Evolutionary conservation across 2,329 filamentous ascomycete species (phyloP).

Genomic region (Botrytis sinoallii): DNA sequence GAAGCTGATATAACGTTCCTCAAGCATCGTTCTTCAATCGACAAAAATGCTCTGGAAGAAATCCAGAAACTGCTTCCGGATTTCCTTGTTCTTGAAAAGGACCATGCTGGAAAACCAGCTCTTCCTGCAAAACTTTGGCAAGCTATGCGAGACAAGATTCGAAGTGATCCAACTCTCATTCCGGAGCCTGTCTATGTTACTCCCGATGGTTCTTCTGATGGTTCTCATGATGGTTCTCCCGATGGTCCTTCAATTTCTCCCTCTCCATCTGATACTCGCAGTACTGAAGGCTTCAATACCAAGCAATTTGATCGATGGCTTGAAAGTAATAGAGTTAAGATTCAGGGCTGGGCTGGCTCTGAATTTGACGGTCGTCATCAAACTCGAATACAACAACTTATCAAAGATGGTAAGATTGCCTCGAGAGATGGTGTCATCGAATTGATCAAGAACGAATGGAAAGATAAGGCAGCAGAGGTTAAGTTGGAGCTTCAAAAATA

Average conservation of each 20-base stretch:
- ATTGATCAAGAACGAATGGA: constrained; percentile 85
- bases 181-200: background rate
- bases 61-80: constrained; percentile 54
- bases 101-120: constrained; percentile 49
- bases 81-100: constrained; percentile 53
- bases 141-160: constrained; percentile 56
- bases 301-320: constrained; percentile 20
- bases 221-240: background rate
- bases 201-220: background rate
- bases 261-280: background rate
- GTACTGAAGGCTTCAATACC: background rate
- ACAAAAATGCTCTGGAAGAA: constrained; percentile 38
- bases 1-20: constrained; percentile 29
- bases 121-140: constrained; percentile 64
- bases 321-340: constrained; percentile 18
- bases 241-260: background rate
- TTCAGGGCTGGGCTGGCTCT: constrained; percentile 16
- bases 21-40: constrained; percentile 23
- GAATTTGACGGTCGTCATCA: constrained; percentile 29
- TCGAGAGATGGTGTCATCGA: constrained; percentile 64
- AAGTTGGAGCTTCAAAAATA: constrained; percentile 25
- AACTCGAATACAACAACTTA: constrained; percentile 14
- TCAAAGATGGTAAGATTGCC: constrained; percentile 27
- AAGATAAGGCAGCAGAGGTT: constrained; percentile 21
- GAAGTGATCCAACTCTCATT: constrained; percentile 36